Conservation (phyloP, 192 early-diverging fungal genomes). For the Coemansia reversa region DNA sequence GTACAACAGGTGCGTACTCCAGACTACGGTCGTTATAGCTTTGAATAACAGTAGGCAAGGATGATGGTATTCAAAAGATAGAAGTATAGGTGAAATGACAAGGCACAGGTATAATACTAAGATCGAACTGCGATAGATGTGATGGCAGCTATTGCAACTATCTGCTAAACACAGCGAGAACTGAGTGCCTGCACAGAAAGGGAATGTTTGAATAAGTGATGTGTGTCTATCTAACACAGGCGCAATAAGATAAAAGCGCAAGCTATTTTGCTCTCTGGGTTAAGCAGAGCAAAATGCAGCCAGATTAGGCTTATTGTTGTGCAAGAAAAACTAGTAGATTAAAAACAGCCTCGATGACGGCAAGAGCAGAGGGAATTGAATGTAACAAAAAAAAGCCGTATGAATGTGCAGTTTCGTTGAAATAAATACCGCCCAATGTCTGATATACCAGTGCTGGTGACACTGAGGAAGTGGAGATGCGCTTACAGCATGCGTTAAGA, state of each 20-base stretch:
- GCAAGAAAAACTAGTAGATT: neutral
- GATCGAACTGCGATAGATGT: conserved; percentile 37
- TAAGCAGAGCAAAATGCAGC: neutral
- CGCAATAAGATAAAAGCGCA: neutral
- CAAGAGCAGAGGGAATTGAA: neutral
- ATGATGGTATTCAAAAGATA: neutral
- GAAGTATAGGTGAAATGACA: neutral
- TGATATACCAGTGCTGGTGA: neutral
- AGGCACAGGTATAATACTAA: neutral
- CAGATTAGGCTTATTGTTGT: neutral
- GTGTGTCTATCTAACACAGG: neutral
- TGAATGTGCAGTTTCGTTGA: neutral
- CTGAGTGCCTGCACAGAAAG: neutral
- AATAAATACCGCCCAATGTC: neutral
- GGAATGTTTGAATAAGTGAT: neutral
- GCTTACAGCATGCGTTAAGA: neutral
- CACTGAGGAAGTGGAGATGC: neutral
- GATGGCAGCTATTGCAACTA: conserved; percentile 6
- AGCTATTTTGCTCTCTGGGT: neutral
- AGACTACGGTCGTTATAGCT: neutral
- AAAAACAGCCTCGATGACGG: neutral
- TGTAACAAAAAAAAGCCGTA: neutral
- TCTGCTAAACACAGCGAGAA: conserved; percentile 6
- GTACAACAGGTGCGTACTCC: neutral
- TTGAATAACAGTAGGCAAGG: neutral